Evolutionary conservation across 2,329 filamentous ascomycete species (phyloP).

Genomic region (Sordariomycetes sp.): DNA sequence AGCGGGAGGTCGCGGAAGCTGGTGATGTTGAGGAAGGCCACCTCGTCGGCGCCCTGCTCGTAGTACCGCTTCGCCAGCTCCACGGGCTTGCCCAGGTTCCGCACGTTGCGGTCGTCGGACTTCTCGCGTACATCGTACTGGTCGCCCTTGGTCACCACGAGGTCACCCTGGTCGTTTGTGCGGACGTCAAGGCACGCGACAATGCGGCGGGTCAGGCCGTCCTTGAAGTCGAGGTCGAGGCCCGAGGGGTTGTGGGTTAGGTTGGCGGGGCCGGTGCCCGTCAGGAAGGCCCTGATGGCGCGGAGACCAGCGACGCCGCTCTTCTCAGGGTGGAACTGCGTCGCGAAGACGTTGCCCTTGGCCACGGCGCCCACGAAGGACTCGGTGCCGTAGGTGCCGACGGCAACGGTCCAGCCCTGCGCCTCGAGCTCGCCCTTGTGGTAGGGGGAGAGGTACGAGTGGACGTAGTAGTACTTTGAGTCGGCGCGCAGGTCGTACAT

Average conservation of each 20-base stretch:
- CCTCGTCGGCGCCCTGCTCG: slow-evolving; percentile 89
- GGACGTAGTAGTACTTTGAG: slow-evolving; percentile 98
- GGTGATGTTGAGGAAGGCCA: slow-evolving; percentile 97
- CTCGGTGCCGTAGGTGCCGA: slow-evolving; percentile 74
- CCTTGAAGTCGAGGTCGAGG: slow-evolving; percentile 19
- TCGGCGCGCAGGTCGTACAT: slow-evolving; percentile 68
- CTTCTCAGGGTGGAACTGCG: slow-evolving; percentile 97
- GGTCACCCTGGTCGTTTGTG: slow-evolving; percentile 83
- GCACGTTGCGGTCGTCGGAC: slow-evolving; percentile 47
- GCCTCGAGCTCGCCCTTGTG: slow-evolving; percentile 57
- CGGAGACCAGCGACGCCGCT: slow-evolving; percentile 80
- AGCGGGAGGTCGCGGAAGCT: slow-evolving; percentile 92
- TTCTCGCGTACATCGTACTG: slow-evolving; percentile 98
- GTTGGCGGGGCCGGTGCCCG: slow-evolving; percentile 47
- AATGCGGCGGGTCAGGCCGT: slow-evolving; percentile 80
- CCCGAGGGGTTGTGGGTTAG: slow-evolving; percentile 19
- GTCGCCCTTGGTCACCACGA: slow-evolving; percentile 96
- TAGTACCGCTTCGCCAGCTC: slow-evolving; percentile 92
- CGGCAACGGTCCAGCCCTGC: slow-evolving; percentile 86
- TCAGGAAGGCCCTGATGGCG: slow-evolving; percentile 73
- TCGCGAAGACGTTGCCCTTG: slow-evolving; percentile 73
- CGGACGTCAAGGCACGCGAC: slow-evolving; percentile 96
- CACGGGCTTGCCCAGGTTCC: slow-evolving; percentile 93
- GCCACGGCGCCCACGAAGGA: slow-evolving; percentile 86
- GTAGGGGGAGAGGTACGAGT: slow-evolving; percentile 83